phyloP scores from a whole-genome alignment of 1,139 yeast genomes.

The Pichia sp. region DNA sequence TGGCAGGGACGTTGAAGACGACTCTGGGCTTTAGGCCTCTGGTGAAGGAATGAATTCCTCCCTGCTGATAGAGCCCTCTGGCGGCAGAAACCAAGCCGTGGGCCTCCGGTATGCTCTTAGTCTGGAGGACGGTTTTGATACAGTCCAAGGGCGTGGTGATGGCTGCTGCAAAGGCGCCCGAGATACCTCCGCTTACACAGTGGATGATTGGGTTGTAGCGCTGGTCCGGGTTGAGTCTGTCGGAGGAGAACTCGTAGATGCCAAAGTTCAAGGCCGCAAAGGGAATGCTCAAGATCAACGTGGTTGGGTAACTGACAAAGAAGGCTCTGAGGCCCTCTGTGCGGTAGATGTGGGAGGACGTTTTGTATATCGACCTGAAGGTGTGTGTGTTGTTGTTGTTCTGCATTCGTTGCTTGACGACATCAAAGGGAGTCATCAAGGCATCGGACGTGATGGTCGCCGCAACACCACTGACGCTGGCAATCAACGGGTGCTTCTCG shows the following conservation, averaged over 20 bases:
- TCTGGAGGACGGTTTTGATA: slow-evolving; percentile 86
- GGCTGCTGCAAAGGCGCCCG: slow-evolving; percentile 97
- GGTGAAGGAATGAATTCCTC: slow-evolving; percentile 68
- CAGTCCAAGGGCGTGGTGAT: slow-evolving; percentile 95
- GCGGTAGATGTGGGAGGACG: slow-evolving; percentile 51
- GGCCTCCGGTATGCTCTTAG: slow-evolving; percentile 60
- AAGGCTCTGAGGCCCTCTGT: slow-evolving; percentile 82
- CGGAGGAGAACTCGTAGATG: slow-evolving; percentile 80
- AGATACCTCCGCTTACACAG: slow-evolving; percentile 89
- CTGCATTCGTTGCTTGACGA: slow-evolving; percentile 85
- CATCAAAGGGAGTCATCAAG: slow-evolving; percentile 96
- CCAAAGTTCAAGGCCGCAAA: slow-evolving; percentile 95
- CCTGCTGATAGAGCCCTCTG: slow-evolving; percentile 55
- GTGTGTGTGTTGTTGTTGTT: slow-evolving; percentile 12
- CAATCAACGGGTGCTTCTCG: slow-evolving; percentile 73
- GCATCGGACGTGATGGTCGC: slow-evolving; percentile 95
- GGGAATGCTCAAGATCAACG: slow-evolving; percentile 88
- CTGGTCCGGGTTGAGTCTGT: slow-evolving; percentile 71
- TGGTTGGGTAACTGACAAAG: slow-evolving; percentile 92
- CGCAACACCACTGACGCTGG: slow-evolving; percentile 86
- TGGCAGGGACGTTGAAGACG: slow-evolving; percentile 89
- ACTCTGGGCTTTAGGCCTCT: slow-evolving; percentile 91
- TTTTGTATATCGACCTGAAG: slow-evolving; percentile 22
- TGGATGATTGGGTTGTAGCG: slow-evolving; percentile 85
- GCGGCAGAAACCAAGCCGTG: slow-evolving; percentile 74